phyloP scores from a whole-genome alignment of 352 stramenopile species.

The Pythium brachiatum region DNA sequence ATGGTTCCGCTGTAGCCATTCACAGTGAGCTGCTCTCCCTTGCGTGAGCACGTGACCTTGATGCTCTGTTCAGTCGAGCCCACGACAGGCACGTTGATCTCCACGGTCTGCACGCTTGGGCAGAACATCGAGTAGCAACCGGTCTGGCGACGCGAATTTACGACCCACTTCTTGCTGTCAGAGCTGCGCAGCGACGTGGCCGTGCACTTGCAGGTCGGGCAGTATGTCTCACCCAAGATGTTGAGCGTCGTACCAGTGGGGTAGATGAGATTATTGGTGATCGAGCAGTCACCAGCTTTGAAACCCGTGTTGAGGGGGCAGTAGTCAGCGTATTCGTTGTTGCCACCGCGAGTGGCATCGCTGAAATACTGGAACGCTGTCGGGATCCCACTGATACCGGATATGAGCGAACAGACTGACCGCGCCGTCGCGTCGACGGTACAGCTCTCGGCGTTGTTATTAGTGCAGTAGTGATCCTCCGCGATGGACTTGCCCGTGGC shows the following conservation, averaged over 20 bases:
- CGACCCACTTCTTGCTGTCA: constrained; percentile 56
- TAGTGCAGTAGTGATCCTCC: constrained; percentile 65
- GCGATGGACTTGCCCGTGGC: constrained; percentile 39
- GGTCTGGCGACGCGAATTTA: constrained; percentile 55
- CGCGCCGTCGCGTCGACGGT: constrained; percentile 69
- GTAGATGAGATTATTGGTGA: constrained; percentile 47
- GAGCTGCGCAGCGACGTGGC: constrained; percentile 56
- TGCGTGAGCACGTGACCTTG: constrained; percentile 42
- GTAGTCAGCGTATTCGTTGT: constrained; percentile 71
- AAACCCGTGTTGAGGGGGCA: constrained; percentile 79
- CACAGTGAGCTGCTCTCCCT: constrained; percentile 38
- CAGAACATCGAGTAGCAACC: constrained; percentile 81
- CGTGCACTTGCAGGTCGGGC: constrained; percentile 69
- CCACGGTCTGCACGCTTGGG: constrained; percentile 31
- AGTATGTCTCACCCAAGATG: constrained; percentile 77
- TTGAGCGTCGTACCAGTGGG: constrained; percentile 56
- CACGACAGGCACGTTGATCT: constrained; percentile 38
- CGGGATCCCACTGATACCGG: constrained; percentile 38
- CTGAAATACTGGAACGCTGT: constrained; percentile 61
- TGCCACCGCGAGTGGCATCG: constrained; percentile 44
- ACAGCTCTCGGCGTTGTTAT: constrained; percentile 57
- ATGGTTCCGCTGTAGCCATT: constrained; percentile 47
- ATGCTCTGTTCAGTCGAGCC: constrained; percentile 21
- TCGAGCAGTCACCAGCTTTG: constrained; percentile 60
- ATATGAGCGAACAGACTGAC: constrained; percentile 59